Evolutionary conservation across 1,139 yeast genomes (phyloP).

Genomic region (Yamadazyma pseudoaaseri): DNA sequence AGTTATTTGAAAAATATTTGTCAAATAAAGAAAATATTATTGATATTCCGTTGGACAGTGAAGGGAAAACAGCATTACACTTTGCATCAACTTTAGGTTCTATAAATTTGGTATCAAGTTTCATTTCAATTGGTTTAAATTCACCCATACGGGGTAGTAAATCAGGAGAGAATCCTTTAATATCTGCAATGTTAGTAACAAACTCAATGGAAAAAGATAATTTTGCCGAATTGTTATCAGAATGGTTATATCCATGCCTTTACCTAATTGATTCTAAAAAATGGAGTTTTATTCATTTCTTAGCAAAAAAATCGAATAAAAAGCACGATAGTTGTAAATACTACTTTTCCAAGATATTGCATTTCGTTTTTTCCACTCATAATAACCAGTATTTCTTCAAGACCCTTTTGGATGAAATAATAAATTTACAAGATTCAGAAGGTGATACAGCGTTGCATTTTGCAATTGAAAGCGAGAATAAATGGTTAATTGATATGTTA

Average conservation of each 20-base stretch:
- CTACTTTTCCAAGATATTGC: slow-evolving; percentile 73
- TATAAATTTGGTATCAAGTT: slow-evolving; percentile 33
- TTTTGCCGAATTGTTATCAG: slow-evolving; percentile 29
- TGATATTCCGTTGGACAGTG: slow-evolving; percentile 42
- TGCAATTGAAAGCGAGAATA: slow-evolving; percentile 86
- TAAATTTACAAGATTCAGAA: slow-evolving; percentile 75
- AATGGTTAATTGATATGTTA: slow-evolving; percentile 75
- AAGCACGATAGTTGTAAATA: slow-evolving; percentile 49
- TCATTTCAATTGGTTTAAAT: slow-evolving; percentile 35
- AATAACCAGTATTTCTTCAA: slow-evolving; percentile 49
- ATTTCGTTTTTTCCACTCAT: slow-evolving; percentile 61
- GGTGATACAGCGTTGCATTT: slow-evolving; percentile 90
- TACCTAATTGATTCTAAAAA: slow-evolving; percentile 36
- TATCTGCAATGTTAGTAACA: slow-evolving; percentile 42
- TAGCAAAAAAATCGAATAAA: slow-evolving; percentile 26
- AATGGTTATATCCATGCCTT: slow-evolving; percentile 39
- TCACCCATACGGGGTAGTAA: slow-evolving; percentile 44
- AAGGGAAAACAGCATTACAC: slow-evolving; percentile 47
- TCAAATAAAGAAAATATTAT: slow-evolving; percentile 12
- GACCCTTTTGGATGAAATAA: slow-evolving; percentile 62
- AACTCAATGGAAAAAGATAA: slow-evolving; percentile 48
- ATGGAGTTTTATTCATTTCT: slow-evolving; percentile 38
- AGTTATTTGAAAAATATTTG: slow-evolving; percentile 22
- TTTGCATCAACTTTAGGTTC: slow-evolving; percentile 48
- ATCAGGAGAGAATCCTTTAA: slow-evolving; percentile 42